A percentile compares a stretch with the other conserved stretches of the same genome.
These are phyloP conservation scores for Colletotrichum liriopes DNA, from an alignment of 2,329 filamentous ascomycete species.

Conservation along the genomic window DNA sequence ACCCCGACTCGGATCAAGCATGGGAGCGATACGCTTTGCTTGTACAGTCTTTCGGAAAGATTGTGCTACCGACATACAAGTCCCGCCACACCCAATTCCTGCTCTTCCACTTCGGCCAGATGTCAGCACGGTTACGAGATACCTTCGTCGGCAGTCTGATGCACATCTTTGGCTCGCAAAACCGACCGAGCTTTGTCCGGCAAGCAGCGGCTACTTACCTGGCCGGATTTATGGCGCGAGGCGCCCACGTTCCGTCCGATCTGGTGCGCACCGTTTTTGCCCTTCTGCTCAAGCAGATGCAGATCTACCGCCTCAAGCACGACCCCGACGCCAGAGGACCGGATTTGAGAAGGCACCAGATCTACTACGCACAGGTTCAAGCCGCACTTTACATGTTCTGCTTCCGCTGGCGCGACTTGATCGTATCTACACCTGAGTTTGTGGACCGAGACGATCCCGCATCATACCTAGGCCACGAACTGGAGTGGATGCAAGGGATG, in stretches of 20 bases:
- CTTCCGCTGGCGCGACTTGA: slow-evolving; percentile 96
- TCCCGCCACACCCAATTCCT: slow-evolving; percentile 96
- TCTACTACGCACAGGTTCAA: slow-evolving; percentile 91
- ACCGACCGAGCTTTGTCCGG: slow-evolving; percentile 66
- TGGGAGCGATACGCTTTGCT: slow-evolving; percentile 84
- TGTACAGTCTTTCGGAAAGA: slow-evolving; percentile 87
- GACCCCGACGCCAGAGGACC: slow-evolving; percentile 85
- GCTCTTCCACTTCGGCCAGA: slow-evolving; percentile 94
- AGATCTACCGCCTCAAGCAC: slow-evolving; percentile 80
- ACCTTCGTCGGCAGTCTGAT: slow-evolving; percentile 86
- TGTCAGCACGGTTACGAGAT: slow-evolving; percentile 82
- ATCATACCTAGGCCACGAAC: slow-evolving; percentile 77
- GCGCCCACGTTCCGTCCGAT: slow-evolving; percentile 82
- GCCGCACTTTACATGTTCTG: slow-evolving; percentile 96
- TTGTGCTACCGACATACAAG: slow-evolving; percentile 91
- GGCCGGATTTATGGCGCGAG: slow-evolving; percentile 93
- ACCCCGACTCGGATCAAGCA: slow-evolving; percentile 78
- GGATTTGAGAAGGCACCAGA: slow-evolving; percentile 85
- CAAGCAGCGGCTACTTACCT: slow-evolving; percentile 93
- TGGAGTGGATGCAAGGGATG: slow-evolving; percentile 83
- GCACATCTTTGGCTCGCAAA: slow-evolving; percentile 61
- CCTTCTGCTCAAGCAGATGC: slow-evolving; percentile 83
- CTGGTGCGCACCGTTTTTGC: slow-evolving; percentile 88
- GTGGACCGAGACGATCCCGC: slow-evolving; percentile 75
- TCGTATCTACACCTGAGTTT: slow-evolving; percentile 72